Percentiles rank a stretch among this genome's conserved stretches.
Evolutionary conservation across 106 monocot genomes (phyloP).

Genomic region (Dioscorea zingiberensis): DNA sequence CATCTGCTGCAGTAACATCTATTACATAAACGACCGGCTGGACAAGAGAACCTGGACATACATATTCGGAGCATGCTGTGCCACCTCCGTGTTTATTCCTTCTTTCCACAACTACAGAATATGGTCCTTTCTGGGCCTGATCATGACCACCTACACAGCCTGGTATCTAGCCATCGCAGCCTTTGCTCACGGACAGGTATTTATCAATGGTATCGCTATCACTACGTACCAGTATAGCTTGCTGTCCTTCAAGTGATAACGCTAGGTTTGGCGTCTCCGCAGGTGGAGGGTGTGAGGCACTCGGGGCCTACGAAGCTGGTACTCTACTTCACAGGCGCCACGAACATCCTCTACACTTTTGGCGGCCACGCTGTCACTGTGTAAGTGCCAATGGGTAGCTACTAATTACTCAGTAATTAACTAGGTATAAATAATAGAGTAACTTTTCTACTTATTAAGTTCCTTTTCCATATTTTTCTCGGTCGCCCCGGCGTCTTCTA

Average conservation of each 20-base stretch:
- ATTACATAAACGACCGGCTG: slow-evolving; percentile 35
- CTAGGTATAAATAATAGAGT: too few species aligned
- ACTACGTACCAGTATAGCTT: too few species aligned
- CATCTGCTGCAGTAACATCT: slow-evolving; percentile 15
- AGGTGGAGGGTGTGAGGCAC: slow-evolving; percentile 31
- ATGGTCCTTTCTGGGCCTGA: slow-evolving; percentile 60
- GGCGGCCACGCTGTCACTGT: slow-evolving; percentile 62
- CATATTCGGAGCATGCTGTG: slow-evolving; percentile 28
- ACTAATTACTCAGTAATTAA: not conserved
- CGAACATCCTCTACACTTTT: slow-evolving; percentile 57
- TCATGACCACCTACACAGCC: slow-evolving; percentile 72
- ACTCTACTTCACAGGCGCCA: slow-evolving; percentile 62
- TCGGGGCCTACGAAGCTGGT: slow-evolving; percentile 35
- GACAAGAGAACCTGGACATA: slow-evolving; percentile 44
- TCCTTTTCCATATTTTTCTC: too few species aligned
- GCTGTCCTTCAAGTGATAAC: too few species aligned
- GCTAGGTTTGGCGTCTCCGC: not conserved
- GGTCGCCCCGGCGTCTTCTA: not conserved
- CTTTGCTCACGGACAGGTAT: slow-evolving; percentile 51
- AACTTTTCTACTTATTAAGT: too few species aligned
- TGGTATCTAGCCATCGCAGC: slow-evolving; percentile 70
- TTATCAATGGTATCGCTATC: too few species aligned
- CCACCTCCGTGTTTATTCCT: slow-evolving; percentile 27
- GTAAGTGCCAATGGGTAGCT: slow-evolving; percentile 11
- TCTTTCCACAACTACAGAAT: slow-evolving; percentile 47